Base-by-base conservation (phyloP, 139 green algal species). In the Chlamydomonas sp. region DNA sequence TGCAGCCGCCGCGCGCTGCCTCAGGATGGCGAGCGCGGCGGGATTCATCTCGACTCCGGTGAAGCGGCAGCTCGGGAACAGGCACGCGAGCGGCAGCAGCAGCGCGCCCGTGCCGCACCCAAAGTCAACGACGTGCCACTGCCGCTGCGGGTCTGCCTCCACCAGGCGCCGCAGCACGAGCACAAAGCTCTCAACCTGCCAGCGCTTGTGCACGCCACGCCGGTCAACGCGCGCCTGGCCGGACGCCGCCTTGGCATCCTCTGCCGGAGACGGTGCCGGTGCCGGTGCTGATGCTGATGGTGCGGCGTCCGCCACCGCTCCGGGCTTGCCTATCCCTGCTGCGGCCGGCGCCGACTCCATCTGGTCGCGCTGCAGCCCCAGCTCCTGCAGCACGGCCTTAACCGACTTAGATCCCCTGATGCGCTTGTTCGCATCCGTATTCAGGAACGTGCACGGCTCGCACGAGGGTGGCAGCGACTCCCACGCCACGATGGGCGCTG, bases 31-130 rank as follows among this genome's bases (percentile, higher is more conserved):
- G 36, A 91, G 35, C 35, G 84, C 80, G 60, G 73, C 65, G 1
- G 78, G 70, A 71, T 88, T 93, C 83, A 91, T 89, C 50, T 93
- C 87, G 26, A 91, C 74, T 3, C 76, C 85, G 43, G 63, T 75
- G 67, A 91, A 91, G 30, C 29, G 13, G 48, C 67, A 78, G n/a
- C 65, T 22, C 0, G 84, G 87, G 62, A 87, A 89, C 1, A 83
- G 35, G 3, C 50, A 39, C 10, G 87, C 87, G 5, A 91, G 77
- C 1, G 87, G 80, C 49, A 93, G 76, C 58, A 85, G 34, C 63
- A 93, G 65, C 35, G 76, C 84, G 35, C 87, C 87, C 0, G 74
- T 87, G 48, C 87, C 85, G 49, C 84, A 87, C 2, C 85, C 87
- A 79, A 91, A 91, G 71, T 93, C 87, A 0, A 93, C 85, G 3